A percentile compares a stretch with the other conserved stretches of the same genome.
Evolutionary conservation across 768 basidiomycete species (phyloP).

Genomic region (Psilocybe azurescens): DNA sequence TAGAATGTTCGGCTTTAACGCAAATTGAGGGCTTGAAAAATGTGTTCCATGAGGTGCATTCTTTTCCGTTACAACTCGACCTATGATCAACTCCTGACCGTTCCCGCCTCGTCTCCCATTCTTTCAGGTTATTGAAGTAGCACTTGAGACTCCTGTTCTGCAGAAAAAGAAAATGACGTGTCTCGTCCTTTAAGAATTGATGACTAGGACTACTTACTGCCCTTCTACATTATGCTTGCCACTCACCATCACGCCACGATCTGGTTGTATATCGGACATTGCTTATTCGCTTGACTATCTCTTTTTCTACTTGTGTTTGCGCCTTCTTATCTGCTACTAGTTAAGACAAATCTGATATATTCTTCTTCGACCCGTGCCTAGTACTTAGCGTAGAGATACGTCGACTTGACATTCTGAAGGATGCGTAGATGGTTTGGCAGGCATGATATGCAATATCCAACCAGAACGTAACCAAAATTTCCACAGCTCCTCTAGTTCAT

Average conservation of each 20-base stretch:
- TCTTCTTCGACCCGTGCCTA: conserved; percentile 19
- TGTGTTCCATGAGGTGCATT: conserved; percentile 96
- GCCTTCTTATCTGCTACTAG: conserved; percentile 38
- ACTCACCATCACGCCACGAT: conserved; percentile 44
- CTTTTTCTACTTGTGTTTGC: conserved; percentile 31
- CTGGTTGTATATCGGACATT: conserved; percentile 51
- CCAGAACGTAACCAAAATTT: too few species aligned
- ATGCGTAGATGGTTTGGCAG: too few species aligned
- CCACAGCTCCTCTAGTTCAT: too few species aligned
- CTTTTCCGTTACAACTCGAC: conserved; percentile 16
- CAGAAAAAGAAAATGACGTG: conserved; percentile 81
- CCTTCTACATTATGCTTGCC: conserved; percentile 32
- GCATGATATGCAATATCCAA: too few species aligned
- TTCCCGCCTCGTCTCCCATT: conserved; percentile 31
- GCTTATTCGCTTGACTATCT: conserved; percentile 30
- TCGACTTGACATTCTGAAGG: too few species aligned
- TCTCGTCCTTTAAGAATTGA: conserved; percentile 75
- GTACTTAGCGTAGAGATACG: not conserved
- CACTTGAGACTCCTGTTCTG: conserved; percentile 89
- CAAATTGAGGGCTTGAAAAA: conserved; percentile 97
- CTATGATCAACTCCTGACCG: not conserved
- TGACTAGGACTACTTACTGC: conserved; percentile 30
- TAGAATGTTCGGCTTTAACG: conserved; percentile 98
- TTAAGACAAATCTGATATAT: conserved; percentile 44
- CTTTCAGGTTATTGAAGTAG: conserved; percentile 76